phyloP scores from a whole-genome alignment of 345 rosid genomes.

The Hibiscus mutabilis region DNA sequence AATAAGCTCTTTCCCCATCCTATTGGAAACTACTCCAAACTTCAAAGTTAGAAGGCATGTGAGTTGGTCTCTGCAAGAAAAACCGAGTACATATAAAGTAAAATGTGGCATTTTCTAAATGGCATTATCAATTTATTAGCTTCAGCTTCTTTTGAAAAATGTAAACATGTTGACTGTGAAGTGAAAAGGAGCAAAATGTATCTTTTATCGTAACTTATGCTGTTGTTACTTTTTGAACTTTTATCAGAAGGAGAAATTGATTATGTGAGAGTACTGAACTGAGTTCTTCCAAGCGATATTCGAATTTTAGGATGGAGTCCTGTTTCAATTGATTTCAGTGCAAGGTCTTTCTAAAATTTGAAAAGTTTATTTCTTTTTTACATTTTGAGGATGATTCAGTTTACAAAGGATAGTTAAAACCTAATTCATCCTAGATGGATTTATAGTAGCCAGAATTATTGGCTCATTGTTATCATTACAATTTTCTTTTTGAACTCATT shows the following conservation, averaged over 20 bases:
- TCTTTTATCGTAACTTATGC: slow-evolving; percentile 8
- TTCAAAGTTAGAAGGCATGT: neutral
- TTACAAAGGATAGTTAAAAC: neutral
- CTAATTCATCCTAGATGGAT: neutral
- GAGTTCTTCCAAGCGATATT: slow-evolving; percentile 83
- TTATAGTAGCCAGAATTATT: neutral
- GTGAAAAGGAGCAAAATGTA: slow-evolving; percentile 1
- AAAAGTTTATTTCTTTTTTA: neutral
- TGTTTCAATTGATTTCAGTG: slow-evolving; percentile 70
- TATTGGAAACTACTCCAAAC: neutral
- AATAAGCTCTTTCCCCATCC: neutral
- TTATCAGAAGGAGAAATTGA: slow-evolving; percentile 68
- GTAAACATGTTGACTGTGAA: slow-evolving; percentile 5
- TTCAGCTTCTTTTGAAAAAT: neutral
- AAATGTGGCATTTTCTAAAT: neutral
- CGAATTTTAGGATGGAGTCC: slow-evolving; percentile 93
- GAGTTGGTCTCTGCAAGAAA: neutral
- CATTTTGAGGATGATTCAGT: slow-evolving; percentile 9
- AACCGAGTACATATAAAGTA: neutral
- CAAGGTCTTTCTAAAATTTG: slow-evolving; percentile 53
- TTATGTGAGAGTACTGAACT: slow-evolving; percentile 79
- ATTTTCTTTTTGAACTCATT: neutral
- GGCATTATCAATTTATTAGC: neutral
- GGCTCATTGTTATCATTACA: neutral
- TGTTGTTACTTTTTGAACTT: slow-evolving; percentile 13